Evolutionary conservation across 2,329 filamentous ascomycete genomes (phyloP).

Genomic region (Arachnomyces sp.): DNA sequence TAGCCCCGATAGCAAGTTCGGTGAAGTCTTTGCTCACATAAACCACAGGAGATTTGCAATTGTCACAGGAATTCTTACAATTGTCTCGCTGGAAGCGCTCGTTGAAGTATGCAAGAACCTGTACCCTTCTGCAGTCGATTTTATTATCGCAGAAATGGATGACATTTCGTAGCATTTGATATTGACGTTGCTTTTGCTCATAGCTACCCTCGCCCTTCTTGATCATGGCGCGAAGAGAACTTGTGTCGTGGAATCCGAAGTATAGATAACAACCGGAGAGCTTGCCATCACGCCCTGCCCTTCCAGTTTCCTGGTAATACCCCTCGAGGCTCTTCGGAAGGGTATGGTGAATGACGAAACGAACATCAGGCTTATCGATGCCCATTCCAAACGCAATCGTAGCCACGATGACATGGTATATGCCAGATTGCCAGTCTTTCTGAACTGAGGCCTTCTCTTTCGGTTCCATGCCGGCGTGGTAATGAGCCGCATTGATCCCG

Average conservation of each 20-base stretch:
- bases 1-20: slow-evolving; percentile 59
- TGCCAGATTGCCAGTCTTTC: slow-evolving; percentile 70
- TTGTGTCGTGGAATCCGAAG: slow-evolving; percentile 72
- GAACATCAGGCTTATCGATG: slow-evolving; percentile 96
- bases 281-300: slow-evolving; percentile 81
- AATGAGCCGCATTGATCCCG: slow-evolving; percentile 68
- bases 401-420: slow-evolving; percentile 82
- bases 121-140: slow-evolving; percentile 75
- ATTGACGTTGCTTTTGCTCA: slow-evolving; percentile 76
- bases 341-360: slow-evolving; percentile 89
- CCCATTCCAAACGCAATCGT: slow-evolving; percentile 99
- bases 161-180: slow-evolving; percentile 76
- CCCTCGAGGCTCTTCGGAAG: slow-evolving; percentile 93
- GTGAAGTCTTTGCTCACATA: slow-evolving; percentile 74
- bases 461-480: slow-evolving; percentile 70
- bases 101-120: slow-evolving; percentile 89
- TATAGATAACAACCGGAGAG: slow-evolving; percentile 83
- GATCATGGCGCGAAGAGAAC: slow-evolving; percentile 70
- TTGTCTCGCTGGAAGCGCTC: slow-evolving; percentile 66
- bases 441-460: slow-evolving; percentile 64
- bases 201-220: slow-evolving; percentile 64
- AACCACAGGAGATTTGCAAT: slow-evolving; percentile 64
- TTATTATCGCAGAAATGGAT: slow-evolving; percentile 83
- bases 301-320: slow-evolving; percentile 96
- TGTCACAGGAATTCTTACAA: slow-evolving; percentile 76